phyloP scores from a whole-genome alignment of 2,329 filamentous ascomycete genomes.

The Diaporthe caulivora region DNA sequence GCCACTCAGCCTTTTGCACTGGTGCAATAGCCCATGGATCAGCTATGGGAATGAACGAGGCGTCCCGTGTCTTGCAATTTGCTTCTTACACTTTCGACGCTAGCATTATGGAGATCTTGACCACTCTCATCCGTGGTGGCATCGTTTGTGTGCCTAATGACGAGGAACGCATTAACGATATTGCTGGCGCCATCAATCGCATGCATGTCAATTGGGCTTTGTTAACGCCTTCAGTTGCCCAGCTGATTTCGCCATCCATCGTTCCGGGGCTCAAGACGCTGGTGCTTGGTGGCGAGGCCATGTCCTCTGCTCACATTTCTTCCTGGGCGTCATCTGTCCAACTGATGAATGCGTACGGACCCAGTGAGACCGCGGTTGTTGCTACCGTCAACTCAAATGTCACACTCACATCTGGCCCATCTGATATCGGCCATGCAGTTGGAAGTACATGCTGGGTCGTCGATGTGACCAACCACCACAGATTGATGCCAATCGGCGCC shows the following conservation, averaged over 20 bases:
- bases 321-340: slow-evolving; percentile 44
- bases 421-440: slow-evolving; percentile 9
- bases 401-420: neutral
- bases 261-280: slow-evolving; percentile 29
- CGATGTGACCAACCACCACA: slow-evolving; percentile 60
- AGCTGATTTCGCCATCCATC: slow-evolving; percentile 27
- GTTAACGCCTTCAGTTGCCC: slow-evolving; percentile 35
- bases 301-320: slow-evolving; percentile 56
- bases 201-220: slow-evolving; percentile 39
- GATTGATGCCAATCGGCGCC: slow-evolving; percentile 60
- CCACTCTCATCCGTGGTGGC: slow-evolving; percentile 44
- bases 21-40: slow-evolving; percentile 38
- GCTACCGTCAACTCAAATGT: neutral
- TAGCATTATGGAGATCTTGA: slow-evolving; percentile 43
- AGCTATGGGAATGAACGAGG: slow-evolving; percentile 40
- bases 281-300: slow-evolving; percentile 53
- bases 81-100: slow-evolving; percentile 50
- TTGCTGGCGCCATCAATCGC: slow-evolving; percentile 43
- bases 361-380: slow-evolving; percentile 1
- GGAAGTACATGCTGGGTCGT: slow-evolving; percentile 57
- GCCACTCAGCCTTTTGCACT: slow-evolving; percentile 40
- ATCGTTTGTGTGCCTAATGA: slow-evolving; percentile 54
- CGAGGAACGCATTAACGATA: slow-evolving; percentile 52
- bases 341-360: slow-evolving; percentile 41
- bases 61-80: slow-evolving; percentile 50